phyloP scores from a whole-genome alignment of 345 rosid genomes.

The Laguncularia racemosa region DNA sequence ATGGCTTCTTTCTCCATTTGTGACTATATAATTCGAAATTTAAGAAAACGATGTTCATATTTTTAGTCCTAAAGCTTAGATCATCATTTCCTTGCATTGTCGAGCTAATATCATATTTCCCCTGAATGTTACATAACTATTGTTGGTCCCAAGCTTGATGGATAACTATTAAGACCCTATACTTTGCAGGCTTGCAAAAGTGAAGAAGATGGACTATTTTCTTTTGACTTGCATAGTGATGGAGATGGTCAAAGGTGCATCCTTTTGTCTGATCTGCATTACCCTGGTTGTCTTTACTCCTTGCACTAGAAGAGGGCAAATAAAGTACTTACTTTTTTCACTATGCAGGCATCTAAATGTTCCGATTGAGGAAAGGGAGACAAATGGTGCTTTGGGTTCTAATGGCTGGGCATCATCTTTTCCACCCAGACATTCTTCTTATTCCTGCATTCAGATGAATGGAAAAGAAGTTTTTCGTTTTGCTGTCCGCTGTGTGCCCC shows the following conservation, averaged over 20 bases:
- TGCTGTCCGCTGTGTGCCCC: constrained; percentile 80
- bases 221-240: constrained; percentile 83
- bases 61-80: too few species aligned
- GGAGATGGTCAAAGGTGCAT: constrained; percentile 71
- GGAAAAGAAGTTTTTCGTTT: constrained; percentile 95
- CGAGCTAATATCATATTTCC: too few species aligned
- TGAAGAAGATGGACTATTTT: constrained; percentile 73
- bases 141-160: background rate
- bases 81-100: too few species aligned
- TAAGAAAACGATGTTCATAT: too few species aligned
- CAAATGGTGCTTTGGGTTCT: constrained; percentile 34
- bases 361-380: constrained; percentile 29
- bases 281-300: too few species aligned
- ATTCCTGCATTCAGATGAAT: constrained; percentile 75
- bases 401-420: constrained; percentile 58
- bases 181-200: constrained; percentile 66
- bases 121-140: background rate
- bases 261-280: too few species aligned
- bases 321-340: constrained; percentile 4
- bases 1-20: too few species aligned
- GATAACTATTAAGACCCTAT: background rate
- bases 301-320: background rate
- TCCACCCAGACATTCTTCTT: constrained; percentile 50
- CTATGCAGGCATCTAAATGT: constrained; percentile 67
- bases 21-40: too few species aligned